phyloP scores from a whole-genome alignment of 208 protist genomes.

The Acanthamoeba lenticulata region DNA sequence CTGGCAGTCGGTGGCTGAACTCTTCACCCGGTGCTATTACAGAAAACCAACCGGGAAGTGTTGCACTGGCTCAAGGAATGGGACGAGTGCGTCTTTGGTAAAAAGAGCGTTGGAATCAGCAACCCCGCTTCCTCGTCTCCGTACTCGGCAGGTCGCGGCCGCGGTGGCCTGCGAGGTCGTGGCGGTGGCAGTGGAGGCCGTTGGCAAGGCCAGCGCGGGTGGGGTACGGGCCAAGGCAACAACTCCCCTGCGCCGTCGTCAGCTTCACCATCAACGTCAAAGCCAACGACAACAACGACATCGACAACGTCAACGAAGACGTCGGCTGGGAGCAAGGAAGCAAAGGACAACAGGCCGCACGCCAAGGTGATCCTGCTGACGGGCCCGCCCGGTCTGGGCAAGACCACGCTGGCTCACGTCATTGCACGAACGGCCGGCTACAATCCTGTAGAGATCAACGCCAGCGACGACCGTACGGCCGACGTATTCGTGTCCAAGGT shows the following conservation, averaged over 20 bases:
- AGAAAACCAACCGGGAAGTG: constrained; percentile 67
- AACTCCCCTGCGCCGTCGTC: not conserved
- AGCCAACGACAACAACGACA: no score
- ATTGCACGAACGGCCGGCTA: constrained; percentile 94
- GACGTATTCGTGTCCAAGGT: constrained; percentile 47
- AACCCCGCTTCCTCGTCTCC: not conserved
- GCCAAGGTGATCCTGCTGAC: constrained; percentile 86
- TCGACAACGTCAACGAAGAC: no score
- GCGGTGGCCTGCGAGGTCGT: not conserved
- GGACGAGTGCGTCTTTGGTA: constrained; percentile 67
- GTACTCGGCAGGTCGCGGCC: not conserved
- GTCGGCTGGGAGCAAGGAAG: no score
- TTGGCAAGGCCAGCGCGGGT: not conserved
- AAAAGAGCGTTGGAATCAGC: constrained; percentile 17
- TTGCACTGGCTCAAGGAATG: constrained; percentile 63
- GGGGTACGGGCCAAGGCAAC: not conserved
- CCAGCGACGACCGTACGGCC: constrained; percentile 74
- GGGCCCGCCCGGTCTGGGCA: constrained; percentile 95
- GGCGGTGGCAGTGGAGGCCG: not conserved
- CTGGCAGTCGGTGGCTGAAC: no score
- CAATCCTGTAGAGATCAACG: constrained; percentile 95
- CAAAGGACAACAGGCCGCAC: constrained; percentile 55
- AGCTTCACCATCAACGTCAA: no score
- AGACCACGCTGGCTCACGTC: constrained; percentile 96
- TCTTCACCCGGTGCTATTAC: no score